These are phyloP conservation scores for Paralagenidium karlingii DNA, from an alignment of 352 stramenopile species.

Conservation along the genomic window DNA sequence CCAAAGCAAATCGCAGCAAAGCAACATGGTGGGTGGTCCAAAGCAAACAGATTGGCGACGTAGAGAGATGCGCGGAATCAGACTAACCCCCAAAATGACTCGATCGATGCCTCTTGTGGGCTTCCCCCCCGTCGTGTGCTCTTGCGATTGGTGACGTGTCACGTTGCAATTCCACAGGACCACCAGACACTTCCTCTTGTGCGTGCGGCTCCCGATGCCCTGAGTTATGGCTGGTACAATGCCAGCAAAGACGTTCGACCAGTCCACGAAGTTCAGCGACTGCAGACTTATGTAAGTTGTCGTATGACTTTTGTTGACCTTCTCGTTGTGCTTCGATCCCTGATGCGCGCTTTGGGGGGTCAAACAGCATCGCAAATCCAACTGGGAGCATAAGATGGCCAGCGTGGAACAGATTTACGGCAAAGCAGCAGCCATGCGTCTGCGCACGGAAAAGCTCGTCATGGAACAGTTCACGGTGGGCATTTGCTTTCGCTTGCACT, in stretches of 20 bases:
- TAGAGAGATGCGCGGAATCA: too few relatives aligned
- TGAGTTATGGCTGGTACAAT: conserved; percentile 76
- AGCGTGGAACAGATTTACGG: conserved; percentile 83
- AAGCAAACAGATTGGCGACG: too few relatives aligned
- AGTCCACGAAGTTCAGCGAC: conserved; percentile 73
- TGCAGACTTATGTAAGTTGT: conserved; percentile 51
- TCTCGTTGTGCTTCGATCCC: too few relatives aligned
- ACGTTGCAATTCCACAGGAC: too few relatives aligned
- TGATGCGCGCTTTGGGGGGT: background rate
- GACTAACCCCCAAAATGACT: too few relatives aligned
- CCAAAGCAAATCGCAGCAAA: too few relatives aligned
- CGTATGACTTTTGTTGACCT: too few relatives aligned
- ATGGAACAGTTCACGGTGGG: conserved; percentile 70
- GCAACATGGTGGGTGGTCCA: too few relatives aligned
- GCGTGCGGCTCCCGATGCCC: conserved; percentile 61
- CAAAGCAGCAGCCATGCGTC: conserved; percentile 79
- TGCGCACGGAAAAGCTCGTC: conserved; percentile 81
- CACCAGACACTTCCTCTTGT: conserved; percentile 61
- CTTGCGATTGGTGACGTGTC: too few relatives aligned
- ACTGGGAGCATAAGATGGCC: conserved; percentile 83
- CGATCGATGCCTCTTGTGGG: too few relatives aligned
- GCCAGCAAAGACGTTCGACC: conserved; percentile 68
- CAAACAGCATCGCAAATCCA: conserved; percentile 42
- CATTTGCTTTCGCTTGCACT: conserved; percentile 1
- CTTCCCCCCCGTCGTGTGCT: too few relatives aligned